These are phyloP conservation scores for Elaeis oleifera DNA, from an alignment of 202 grass and related monocot genomes.

Conservation along the genomic window DNA sequence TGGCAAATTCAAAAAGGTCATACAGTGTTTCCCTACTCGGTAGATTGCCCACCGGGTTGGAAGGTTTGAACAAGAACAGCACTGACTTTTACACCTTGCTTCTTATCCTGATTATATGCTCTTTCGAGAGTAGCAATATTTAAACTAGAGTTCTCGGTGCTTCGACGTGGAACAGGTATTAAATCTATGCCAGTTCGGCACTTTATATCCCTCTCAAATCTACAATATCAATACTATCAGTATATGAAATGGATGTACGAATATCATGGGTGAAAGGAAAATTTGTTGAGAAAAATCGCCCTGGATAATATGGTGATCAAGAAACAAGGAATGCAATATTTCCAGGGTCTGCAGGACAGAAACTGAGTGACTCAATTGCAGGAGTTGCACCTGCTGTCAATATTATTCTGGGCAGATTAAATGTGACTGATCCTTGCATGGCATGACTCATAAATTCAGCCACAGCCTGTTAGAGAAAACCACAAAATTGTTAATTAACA, in stretches of 20 bases:
- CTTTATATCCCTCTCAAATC: conserved; percentile 13
- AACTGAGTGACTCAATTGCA: conserved; percentile 6
- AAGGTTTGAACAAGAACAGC: conserved; percentile 3
- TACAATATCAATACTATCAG: neutral
- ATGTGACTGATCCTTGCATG: neutral
- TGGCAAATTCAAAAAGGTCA: conserved; percentile 13
- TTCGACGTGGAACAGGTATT: conserved; percentile 1
- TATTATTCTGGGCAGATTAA: neutral
- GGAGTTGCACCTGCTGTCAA: conserved; percentile 12
- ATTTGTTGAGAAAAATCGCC: neutral
- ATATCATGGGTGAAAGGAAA: neutral
- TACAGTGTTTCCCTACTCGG: neutral
- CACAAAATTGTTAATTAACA: no score
- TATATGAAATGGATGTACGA: no score
- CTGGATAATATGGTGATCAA: conserved; percentile 2
- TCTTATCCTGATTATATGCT: neutral
- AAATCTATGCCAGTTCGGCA: conserved; percentile 2
- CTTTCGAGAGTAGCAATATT: neutral
- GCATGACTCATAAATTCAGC: conserved; percentile 10
- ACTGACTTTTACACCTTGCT: neutral
- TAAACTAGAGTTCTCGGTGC: conserved; percentile 7
- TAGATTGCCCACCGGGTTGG: conserved; percentile 9
- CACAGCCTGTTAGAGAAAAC: neutral
- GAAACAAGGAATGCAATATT: conserved; percentile 8
- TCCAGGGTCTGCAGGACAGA: conserved; percentile 10